These are phyloP conservation scores for Aspergillus sp. DNA, from an alignment of 2,329 filamentous ascomycete genomes.

Conservation along the genomic window DNA sequence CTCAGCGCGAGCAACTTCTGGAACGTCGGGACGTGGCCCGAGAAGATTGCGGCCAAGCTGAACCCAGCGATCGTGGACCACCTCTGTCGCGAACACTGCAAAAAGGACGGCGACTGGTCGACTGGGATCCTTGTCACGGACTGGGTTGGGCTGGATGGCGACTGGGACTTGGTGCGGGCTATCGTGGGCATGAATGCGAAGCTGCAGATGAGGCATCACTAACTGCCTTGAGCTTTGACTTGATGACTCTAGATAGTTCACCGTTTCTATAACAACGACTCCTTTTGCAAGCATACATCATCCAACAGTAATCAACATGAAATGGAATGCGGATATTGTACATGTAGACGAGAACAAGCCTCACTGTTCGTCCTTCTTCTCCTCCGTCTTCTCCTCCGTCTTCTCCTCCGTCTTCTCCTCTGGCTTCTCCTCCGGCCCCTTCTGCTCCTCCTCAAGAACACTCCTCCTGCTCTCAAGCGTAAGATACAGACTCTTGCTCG, in stretches of 20 bases:
- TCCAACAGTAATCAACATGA: constrained; percentile 5
- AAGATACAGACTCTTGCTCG: constrained; percentile 73
- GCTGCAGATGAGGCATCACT: constrained; percentile 36
- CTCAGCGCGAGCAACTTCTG: constrained; percentile 89
- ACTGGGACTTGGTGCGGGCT: constrained; percentile 84
- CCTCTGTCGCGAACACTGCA: constrained; percentile 45
- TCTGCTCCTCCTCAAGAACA: constrained; percentile 67
- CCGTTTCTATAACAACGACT: constrained; percentile 4
- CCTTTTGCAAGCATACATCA: constrained; percentile 15
- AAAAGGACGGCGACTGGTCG: constrained; percentile 56
- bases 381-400: constrained; percentile 10
- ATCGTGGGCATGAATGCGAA: constrained; percentile 85
- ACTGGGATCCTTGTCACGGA: constrained; percentile 89
- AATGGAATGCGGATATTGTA: constrained; percentile 20
- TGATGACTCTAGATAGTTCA: constrained; percentile 20
- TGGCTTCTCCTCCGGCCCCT: constrained; percentile 15
- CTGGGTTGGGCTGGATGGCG: constrained; percentile 76
- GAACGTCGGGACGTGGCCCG: constrained; percentile 84
- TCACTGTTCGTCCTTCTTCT: constrained; percentile 26
- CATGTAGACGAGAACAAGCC: constrained; percentile 27
- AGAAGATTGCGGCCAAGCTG: constrained; percentile 75
- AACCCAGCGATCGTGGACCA: constrained; percentile 65
- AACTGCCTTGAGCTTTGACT: too few relatives aligned
- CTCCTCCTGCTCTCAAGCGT: constrained; percentile 73
- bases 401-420: constrained; percentile 24